A percentile compares a stretch with the other conserved stretches of the same genome.
Evolutionary conservation across 2,329 filamentous ascomycete species (phyloP).

Genomic region (Claviceps purpurea): DNA sequence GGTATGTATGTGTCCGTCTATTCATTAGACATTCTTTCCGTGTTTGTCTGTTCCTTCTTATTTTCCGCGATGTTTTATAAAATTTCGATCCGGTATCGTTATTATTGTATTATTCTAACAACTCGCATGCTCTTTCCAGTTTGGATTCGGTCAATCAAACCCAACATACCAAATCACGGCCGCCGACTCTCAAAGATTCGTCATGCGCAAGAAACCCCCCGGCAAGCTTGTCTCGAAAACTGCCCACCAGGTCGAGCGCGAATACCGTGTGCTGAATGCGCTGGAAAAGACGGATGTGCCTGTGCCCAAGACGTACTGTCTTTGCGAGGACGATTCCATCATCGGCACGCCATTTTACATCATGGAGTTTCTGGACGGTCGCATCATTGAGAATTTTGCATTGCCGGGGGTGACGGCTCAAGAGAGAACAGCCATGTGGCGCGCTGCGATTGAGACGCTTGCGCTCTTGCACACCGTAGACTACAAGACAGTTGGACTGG

Average conservation of each 20-base stretch:
- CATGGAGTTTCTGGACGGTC: constrained; percentile 89
- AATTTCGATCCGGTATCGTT: not conserved
- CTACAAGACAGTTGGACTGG: constrained; percentile 52
- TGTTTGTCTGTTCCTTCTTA: not conserved
- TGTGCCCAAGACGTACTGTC: constrained; percentile 67
- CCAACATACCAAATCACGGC: constrained; percentile 87
- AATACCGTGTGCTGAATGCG: constrained; percentile 82
- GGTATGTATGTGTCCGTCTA: constrained; percentile 34
- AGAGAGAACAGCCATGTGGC: constrained; percentile 73
- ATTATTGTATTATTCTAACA: no score
- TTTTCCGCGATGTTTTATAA: not conserved
- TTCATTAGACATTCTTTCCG: not conserved
- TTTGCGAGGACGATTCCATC: constrained; percentile 71
- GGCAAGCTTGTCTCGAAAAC: constrained; percentile 85
- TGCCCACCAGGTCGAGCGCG: constrained; percentile 91
- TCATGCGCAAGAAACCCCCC: constrained; percentile 97
- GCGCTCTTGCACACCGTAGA: constrained; percentile 72
- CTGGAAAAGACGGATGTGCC: constrained; percentile 68
- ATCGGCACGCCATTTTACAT: constrained; percentile 92
- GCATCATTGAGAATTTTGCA: constrained; percentile 81
- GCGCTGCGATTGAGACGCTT: constrained; percentile 67
- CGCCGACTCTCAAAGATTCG: constrained; percentile 56
- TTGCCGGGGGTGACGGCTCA: constrained; percentile 58
- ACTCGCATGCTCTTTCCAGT: constrained; percentile 36
- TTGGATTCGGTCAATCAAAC: constrained; percentile 94